Conservation (phyloP, 169 alveolate genomes). For the Cardiosporidium cionae region DNA sequence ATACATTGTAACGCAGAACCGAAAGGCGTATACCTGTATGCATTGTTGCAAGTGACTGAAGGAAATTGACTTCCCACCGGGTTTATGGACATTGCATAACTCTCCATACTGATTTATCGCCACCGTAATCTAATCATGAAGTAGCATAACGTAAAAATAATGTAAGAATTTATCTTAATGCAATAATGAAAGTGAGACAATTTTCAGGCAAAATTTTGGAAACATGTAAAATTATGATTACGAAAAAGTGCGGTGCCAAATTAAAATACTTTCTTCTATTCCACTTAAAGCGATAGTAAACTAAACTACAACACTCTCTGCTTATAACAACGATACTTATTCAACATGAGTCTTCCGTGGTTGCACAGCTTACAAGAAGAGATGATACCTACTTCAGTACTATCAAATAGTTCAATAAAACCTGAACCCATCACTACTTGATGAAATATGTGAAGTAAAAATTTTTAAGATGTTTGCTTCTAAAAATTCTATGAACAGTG, state of each 20-base stretch:
- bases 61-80: background rate
- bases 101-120: constrained; percentile 8
- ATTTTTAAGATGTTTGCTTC: too few species aligned
- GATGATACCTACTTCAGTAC: background rate
- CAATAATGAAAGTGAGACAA: background rate
- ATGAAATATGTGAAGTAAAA: too few species aligned
- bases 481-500: background rate
- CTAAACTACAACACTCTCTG: background rate
- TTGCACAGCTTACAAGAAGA: too few species aligned
- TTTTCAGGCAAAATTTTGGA: background rate
- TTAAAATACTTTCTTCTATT: background rate
- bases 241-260: background rate
- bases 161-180: background rate
- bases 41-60: background rate
- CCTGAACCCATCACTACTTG: background rate
- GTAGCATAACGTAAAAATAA: too few species aligned
- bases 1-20: background rate
- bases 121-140: constrained; percentile 3
- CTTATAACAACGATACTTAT: too few species aligned
- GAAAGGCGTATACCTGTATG: too few species aligned
- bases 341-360: too few species aligned
- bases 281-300: background rate
- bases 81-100: background rate
- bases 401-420: background rate
- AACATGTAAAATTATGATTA: background rate